Evolutionary conservation across 306 rosid species (phyloP), one percentile per base, ranked within the genome.

Genomic region (Psophocarpus tetragonolobus): DNA sequence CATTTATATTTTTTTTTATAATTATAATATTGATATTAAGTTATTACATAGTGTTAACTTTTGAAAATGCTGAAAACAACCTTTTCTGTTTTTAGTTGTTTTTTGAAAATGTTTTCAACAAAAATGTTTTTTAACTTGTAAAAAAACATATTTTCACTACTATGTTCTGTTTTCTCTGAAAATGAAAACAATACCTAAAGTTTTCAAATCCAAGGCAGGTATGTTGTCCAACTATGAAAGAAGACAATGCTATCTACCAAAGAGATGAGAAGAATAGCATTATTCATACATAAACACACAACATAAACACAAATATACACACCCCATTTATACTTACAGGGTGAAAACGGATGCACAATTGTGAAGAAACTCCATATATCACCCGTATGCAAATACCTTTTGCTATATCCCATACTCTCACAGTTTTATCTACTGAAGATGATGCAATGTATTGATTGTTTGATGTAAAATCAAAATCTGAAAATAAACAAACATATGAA

Each of bases 401-500:
- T 23, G 79, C 80, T 88, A 92, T 90, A 87, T 92, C 97, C 98
- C 98, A 94, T 33, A 94, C 95, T 85, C 95, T 89, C 75, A 94
- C 93, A 81, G 98, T 92, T 87, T 94, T 94, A 85, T 94, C 98
- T 93, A 89, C 68, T 20, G 98, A 94, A 29, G 98, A 86, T 2
- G 98, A 94, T 26, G 97, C 95, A 86, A 94, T 92, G 84, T 94
- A 94, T 86, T 92, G 98, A 89, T 92, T 94, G 84, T 90, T 94
- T 45, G 97, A 90, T 12, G 98, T 80, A 85, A 94, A 94, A 89
- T 94, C 97, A 64, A 94, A 94, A 85, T 94, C 98, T 94, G 97
- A 83, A 90, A 87, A 80, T 50, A 77, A 71, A 86, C 53, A 65
- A 86, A 41, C 39, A 27, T 29, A 29, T 5, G 3, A 29, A 32